Evolutionary conservation across 768 basidiomycete genomes (phyloP).

Genomic region (Amanita rimosa): DNA sequence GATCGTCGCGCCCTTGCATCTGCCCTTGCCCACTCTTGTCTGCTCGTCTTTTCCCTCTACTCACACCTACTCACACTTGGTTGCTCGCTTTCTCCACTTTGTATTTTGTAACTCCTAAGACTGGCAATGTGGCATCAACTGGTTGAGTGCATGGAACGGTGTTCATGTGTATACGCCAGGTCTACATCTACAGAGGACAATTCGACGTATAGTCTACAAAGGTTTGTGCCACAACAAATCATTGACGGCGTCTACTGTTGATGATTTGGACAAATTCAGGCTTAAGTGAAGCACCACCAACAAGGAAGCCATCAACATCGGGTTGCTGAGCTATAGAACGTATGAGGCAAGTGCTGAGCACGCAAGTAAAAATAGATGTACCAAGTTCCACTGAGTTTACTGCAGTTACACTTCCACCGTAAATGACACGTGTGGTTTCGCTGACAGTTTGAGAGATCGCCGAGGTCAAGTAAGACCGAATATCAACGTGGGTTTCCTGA

Average conservation of each 20-base stretch:
- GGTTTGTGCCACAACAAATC: too few species aligned
- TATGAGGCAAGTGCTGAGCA: constrained; percentile 2
- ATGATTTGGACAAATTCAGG: constrained; percentile 92
- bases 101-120: too few species aligned
- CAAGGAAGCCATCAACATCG: constrained; percentile 97
- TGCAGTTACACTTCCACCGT: constrained; percentile 92
- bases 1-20: too few species aligned
- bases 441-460: constrained; percentile 63
- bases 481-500: constrained; percentile 80
- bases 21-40: too few species aligned
- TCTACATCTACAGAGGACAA: too few species aligned
- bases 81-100: too few species aligned
- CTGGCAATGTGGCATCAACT: too few species aligned
- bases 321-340: constrained; percentile 44
- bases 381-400: constrained; percentile 81
- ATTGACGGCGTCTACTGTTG: constrained; percentile 31
- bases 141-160: too few species aligned
- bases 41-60: too few species aligned
- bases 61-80: too few species aligned
- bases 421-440: constrained; percentile 74
- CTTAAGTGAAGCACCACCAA: constrained; percentile 96
- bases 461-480: constrained; percentile 62
- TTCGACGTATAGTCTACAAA: too few species aligned
- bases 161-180: too few species aligned
- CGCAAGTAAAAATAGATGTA: constrained; percentile 24